A percentile compares a stretch with the other conserved stretches of the same genome.
Conservation (phyloP, 1,139 yeast species). For the Kluyveromyces sp. region DNA sequence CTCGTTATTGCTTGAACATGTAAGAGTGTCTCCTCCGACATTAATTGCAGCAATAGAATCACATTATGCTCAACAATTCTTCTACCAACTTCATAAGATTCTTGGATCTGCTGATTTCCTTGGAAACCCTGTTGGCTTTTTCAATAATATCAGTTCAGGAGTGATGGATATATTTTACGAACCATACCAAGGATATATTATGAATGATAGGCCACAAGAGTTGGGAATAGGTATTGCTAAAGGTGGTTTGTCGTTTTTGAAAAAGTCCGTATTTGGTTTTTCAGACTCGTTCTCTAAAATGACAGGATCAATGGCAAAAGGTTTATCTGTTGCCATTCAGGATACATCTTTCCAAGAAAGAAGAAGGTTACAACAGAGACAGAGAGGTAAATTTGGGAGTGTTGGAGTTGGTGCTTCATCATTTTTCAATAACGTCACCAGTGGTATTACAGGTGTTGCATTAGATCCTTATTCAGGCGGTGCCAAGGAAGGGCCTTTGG, state of each 20-base stretch:
- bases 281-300: slow-evolving; percentile 89
- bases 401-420: slow-evolving; percentile 84
- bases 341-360: slow-evolving; percentile 80
- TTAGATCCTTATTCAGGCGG: slow-evolving; percentile 90
- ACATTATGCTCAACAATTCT: slow-evolving; percentile 87
- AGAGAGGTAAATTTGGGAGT: slow-evolving; percentile 81
- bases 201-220: slow-evolving; percentile 94
- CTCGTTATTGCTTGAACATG: slow-evolving; percentile 80
- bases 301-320: slow-evolving; percentile 92
- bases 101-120: slow-evolving; percentile 93
- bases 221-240: slow-evolving; percentile 91
- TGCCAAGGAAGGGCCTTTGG: slow-evolving; percentile 72
- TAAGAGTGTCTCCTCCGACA: slow-evolving; percentile 76
- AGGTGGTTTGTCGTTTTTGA: slow-evolving; percentile 89
- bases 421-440: slow-evolving; percentile 74
- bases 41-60: slow-evolving; percentile 65
- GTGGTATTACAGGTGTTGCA: slow-evolving; percentile 89
- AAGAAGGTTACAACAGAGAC: slow-evolving; percentile 61
- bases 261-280: slow-evolving; percentile 90
- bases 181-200: slow-evolving; percentile 90
- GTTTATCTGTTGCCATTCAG: slow-evolving; percentile 82
- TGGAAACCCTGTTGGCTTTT: slow-evolving; percentile 95
- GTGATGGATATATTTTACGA: slow-evolving; percentile 94
- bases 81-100: slow-evolving; percentile 86
- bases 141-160: slow-evolving; percentile 88